Evolutionary conservation across 148 eudicot genomes (phyloP), one percentile per base, ranked within the genome.

Genomic region (Amaranthus palmeri): DNA sequence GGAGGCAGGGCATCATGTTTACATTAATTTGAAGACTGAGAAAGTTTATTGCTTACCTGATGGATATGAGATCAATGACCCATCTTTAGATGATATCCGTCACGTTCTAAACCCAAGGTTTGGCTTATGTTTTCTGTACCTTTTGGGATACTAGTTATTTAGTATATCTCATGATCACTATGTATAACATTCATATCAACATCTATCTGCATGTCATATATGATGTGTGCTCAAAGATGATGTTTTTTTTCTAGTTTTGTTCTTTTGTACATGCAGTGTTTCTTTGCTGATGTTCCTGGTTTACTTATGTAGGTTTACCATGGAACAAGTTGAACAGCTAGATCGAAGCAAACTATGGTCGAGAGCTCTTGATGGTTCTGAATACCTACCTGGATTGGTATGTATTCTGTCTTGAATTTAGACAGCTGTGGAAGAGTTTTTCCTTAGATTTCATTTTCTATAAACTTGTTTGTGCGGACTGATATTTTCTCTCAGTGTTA

Each of bases 301-400:
- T 58, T 7, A 41, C 62, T 57, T 51, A 47, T 63, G 49, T 74
- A 89, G 98, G 85, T 86, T 95, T 76, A 65, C 71, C 25, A 80
- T 65, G 76, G 85, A 81, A 15, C 96, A 95, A 77, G 96, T 95
- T 79, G 81, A 77, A 46, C 87, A 83, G 72, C 70, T 91, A 82
- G 97, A 95, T 73, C 84, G 68, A 77, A 89, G 84, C 77, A 86
- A 83, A 77, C 89, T 86, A 51, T 92, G 97, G 99, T 84, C 99
- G 45, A 86, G 97, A 79, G 99, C 99, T 70, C 97, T 93, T 85
- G 97, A 95, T 90, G 99, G 96, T 13, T 91, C 97, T 44, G 93
- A 95, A 77, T 95, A 95, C 80, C 93, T 95, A 62, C 99, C 98
- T 79, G 98, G 97, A 83, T 85, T 90, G 97, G 98, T 95, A 87